phyloP scores from a whole-genome alignment of 2,329 filamentous ascomycete species.

The Clonostachys rhizophaga region DNA sequence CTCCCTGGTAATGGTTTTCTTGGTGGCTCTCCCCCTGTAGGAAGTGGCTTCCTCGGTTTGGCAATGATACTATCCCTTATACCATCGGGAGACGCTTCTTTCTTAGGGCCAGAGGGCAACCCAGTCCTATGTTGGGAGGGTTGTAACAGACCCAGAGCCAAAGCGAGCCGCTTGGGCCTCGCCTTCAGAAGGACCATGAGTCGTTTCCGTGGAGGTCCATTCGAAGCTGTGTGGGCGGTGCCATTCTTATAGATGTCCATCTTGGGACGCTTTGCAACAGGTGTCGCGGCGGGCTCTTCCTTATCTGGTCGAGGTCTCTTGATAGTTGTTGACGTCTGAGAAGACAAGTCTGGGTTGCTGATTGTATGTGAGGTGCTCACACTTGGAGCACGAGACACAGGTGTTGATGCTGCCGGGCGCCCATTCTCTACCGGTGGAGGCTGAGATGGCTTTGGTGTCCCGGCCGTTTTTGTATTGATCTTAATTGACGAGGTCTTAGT shows the following conservation, averaged over 20 bases:
- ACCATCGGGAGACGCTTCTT: conserved; percentile 12
- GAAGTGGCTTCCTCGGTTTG: conserved; percentile 30
- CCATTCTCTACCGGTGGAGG: neutral
- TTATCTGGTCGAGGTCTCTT: conserved; percentile 32
- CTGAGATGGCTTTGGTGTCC: conserved; percentile 7
- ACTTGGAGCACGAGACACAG: neutral
- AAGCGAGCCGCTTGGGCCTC: conserved; percentile 22
- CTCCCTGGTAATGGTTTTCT: conserved; percentile 25
- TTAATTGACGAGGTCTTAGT: conserved; percentile 30
- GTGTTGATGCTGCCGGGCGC: neutral
- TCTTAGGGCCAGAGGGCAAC: conserved; percentile 19
- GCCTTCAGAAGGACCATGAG: conserved; percentile 30
- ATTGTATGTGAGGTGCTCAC: too few relatives aligned
- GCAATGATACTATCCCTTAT: conserved; percentile 21
- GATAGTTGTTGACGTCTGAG: conserved; percentile 10
- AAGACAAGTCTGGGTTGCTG: conserved; percentile 2
- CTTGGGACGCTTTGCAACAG: conserved; percentile 32
- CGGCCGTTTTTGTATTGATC: conserved; percentile 24
- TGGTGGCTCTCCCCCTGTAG: conserved; percentile 14
- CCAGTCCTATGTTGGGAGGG: conserved; percentile 18
- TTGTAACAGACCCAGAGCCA: conserved; percentile 21
- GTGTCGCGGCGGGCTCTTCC: conserved; percentile 19
- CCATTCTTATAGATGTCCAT: conserved; percentile 12
- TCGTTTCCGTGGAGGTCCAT: conserved; percentile 16
- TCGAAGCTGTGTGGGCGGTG: conserved; percentile 8